A percentile compares a stretch with the other conserved stretches of the same genome.
Evolutionary conservation across 331 rosid genomes (phyloP).

Genomic region (Pyracantha coccinea): DNA sequence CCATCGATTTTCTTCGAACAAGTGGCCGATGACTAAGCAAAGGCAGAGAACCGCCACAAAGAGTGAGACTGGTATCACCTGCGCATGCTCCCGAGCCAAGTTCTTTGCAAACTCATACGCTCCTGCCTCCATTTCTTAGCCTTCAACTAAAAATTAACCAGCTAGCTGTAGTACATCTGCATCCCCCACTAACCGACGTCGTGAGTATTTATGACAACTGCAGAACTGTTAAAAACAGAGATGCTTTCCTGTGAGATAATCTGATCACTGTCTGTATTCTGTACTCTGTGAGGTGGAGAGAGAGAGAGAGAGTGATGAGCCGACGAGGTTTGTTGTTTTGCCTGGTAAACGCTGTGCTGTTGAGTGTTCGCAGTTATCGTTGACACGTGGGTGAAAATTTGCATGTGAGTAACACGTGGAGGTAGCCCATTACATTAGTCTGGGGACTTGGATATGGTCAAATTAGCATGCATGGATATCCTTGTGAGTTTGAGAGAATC

Average conservation of each 20-base stretch:
- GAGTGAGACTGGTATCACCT: too few relatives aligned
- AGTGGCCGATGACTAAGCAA: conserved; percentile 64
- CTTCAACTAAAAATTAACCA: not conserved
- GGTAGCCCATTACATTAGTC: too few relatives aligned
- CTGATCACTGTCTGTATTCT: not conserved
- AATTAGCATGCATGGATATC: too few relatives aligned
- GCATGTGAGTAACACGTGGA: too few relatives aligned
- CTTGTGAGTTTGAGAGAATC: too few relatives aligned
- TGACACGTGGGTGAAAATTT: too few relatives aligned
- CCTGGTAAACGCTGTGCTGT: not conserved
- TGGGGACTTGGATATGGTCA: too few relatives aligned
- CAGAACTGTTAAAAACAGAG: not conserved
- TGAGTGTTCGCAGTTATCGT: too few relatives aligned
- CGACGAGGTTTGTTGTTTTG: not conserved
- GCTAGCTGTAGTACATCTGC: not conserved
- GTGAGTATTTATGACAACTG: not conserved
- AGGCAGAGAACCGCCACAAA: conserved; percentile 55
- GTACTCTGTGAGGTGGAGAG: too few relatives aligned
- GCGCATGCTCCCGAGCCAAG: conserved; percentile 11
- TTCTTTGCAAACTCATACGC: conserved; percentile 20
- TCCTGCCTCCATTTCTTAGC: not conserved
- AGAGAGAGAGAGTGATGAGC: not conserved
- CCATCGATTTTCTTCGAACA: conserved; percentile 74
- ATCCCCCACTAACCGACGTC: not conserved
- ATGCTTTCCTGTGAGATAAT: not conserved